Evolutionary conservation across 108 stramenopile genomes (phyloP).

Genomic region (Nitzschia palea): DNA sequence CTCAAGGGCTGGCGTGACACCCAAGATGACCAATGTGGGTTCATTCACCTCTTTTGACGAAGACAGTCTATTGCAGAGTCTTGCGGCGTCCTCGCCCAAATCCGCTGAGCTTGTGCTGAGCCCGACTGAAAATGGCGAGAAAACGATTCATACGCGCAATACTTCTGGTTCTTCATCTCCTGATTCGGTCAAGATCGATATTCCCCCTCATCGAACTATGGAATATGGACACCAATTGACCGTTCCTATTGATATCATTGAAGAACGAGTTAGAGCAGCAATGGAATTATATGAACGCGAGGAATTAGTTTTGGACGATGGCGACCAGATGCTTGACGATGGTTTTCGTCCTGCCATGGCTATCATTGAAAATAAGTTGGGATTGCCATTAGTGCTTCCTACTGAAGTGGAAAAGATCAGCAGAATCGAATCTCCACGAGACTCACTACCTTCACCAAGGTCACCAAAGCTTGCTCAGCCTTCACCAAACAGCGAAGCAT

Average conservation of each 20-base stretch:
- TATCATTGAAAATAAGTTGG: not conserved
- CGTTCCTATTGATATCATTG: conserved; percentile 1
- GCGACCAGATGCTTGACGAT: not conserved
- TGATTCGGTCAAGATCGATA: conserved; percentile 3
- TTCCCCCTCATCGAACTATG: not conserved
- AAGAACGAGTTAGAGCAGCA: conserved; percentile 29
- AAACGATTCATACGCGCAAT: not conserved
- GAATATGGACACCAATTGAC: not conserved
- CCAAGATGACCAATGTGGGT: not conserved
- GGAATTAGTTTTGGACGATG: conserved; percentile 17
- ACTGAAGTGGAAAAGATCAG: not conserved
- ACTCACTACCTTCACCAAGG: not conserved
- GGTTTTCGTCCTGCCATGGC: conserved; percentile 4
- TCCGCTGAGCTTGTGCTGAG: not conserved
- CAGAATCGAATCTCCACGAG: not conserved
- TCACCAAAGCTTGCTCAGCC: not conserved
- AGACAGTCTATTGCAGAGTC: not conserved
- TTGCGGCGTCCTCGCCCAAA: not conserved
- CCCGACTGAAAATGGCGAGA: not conserved
- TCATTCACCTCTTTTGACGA: not conserved
- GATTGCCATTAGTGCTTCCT: not conserved
- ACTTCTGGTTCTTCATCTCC: not conserved
- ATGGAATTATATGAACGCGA: conserved; percentile 26
- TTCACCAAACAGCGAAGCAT: conserved; percentile 18
- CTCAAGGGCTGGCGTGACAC: not conserved